Conservation (phyloP, 176 grass and related monocot species). For the Lolium perenne region DNA sequence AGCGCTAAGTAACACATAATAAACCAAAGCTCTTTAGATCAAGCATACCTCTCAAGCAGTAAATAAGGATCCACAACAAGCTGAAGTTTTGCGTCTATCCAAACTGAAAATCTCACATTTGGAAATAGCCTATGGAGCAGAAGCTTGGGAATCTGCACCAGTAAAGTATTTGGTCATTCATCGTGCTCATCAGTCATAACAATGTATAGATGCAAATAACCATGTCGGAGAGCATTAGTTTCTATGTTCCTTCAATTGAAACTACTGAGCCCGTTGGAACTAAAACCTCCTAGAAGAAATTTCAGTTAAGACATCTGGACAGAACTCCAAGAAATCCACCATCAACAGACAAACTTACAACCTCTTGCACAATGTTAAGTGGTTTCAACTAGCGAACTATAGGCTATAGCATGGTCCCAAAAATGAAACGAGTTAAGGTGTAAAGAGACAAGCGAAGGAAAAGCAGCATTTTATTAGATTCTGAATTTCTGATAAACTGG, state of each 20-base stretch:
- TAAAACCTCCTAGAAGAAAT: slow-evolving; percentile 15
- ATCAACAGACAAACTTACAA: neutral
- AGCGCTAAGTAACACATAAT: neutral
- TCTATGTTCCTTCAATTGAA: slow-evolving; percentile 6
- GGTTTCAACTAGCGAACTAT: slow-evolving; percentile 15
- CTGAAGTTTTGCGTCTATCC: slow-evolving; percentile 98
- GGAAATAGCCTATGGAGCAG: slow-evolving; percentile 96
- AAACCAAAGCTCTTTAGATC: slow-evolving; percentile 38
- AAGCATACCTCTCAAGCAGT: slow-evolving; percentile 89
- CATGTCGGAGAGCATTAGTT: neutral
- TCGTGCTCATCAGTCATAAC: slow-evolving; percentile 19
- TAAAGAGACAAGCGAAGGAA: neutral
- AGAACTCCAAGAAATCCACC: neutral
- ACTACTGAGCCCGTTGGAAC: neutral
- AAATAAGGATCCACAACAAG: slow-evolving; percentile 83
- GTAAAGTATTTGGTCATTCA: slow-evolving; percentile 41
- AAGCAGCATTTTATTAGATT: neutral
- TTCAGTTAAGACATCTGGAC: neutral
- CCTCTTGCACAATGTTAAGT: neutral
- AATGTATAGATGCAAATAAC: neutral
- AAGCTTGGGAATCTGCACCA: slow-evolving; percentile 92
- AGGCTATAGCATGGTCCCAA: neutral
- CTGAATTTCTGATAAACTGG: neutral
- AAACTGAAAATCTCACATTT: slow-evolving; percentile 86
- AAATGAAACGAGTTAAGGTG: neutral